Base-by-base conservation (phyloP, 169 alveolate species). In the Ichthyophthirius multifiliis region DNA sequence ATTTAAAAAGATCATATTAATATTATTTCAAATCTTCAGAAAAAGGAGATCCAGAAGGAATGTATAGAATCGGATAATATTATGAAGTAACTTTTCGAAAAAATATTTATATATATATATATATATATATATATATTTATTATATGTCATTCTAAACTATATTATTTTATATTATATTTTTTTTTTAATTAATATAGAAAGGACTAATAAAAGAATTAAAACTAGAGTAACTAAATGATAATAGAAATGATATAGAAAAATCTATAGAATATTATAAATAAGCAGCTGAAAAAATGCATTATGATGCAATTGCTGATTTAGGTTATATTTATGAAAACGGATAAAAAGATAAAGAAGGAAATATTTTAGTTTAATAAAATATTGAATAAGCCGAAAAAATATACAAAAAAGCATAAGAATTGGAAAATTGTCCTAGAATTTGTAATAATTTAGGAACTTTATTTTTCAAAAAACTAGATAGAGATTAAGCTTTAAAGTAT, bases 311-410 rank as follows among this genome's bases (percentile, higher is more conserved):
- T 10, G 71, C 31, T 0, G 71, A 55, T 55, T 55, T 55, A 55
- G 71, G 71, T 4, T 55, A 20, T 55, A 15, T 55, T 55, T 55
- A 55, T 55, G 71, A 55, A 55, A 55, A 55, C 16, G 71, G 71
- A 10, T 34, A 27, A 13, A 55, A 27, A 55, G 71, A 55, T 7
- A 27, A 34, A 3, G 13, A 55, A 10, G 71, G 71, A 16, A 55
- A 55, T 23, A 27, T 20, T 27, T 27, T 55, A 4, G 13, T 20
- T 10, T n/a, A 27, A 27, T 55, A 55, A 55, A 55, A 55, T 55
- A 16, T 55, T 10, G 23, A 55, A 55, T 34, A 55, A 55, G 71
- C 71, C 31, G 31, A 23, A 16, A 20, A 55, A 9, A 4, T 20
- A 16, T 55, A 55, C 10, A 39, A 55, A 55, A 15, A 18, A 27